Conservation (phyloP, 192 early-diverging fungal species). For the Spizellomyces punctatus region DNA sequence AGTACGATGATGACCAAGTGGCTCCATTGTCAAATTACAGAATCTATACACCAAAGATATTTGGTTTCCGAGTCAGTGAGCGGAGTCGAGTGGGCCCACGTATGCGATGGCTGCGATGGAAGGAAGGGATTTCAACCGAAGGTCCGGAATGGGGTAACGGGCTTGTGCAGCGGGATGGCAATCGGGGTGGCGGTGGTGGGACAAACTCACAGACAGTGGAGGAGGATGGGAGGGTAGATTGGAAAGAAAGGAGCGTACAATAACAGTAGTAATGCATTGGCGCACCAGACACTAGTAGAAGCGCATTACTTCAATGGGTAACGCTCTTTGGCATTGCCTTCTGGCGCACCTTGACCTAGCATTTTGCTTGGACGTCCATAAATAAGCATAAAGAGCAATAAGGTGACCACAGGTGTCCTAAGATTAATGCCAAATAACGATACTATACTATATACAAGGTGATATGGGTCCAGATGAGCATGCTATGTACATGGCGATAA, state of each 20-base stretch:
- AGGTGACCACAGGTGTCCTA: background rate
- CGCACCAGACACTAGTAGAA: too few relatives aligned
- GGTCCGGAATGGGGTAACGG: background rate
- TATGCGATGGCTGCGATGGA: conserved; percentile 89
- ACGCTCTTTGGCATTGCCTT: too few relatives aligned
- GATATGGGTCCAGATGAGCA: too few relatives aligned
- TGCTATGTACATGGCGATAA: background rate
- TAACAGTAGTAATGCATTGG: too few relatives aligned
- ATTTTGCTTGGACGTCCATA: too few relatives aligned
- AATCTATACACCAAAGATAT: conserved; percentile 83
- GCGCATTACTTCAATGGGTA: too few relatives aligned
- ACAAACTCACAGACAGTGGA: too few relatives aligned
- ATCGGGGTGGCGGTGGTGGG: too few relatives aligned
- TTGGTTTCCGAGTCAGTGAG: conserved; percentile 89
- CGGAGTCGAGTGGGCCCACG: conserved; percentile 74
- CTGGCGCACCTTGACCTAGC: too few relatives aligned
- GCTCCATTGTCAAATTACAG: conserved; percentile 41
- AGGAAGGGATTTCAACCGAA: conserved; percentile 32
- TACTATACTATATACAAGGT: background rate
- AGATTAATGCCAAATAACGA: background rate
- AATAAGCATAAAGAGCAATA: too few relatives aligned
- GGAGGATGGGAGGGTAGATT: too few relatives aligned
- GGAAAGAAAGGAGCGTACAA: too few relatives aligned
- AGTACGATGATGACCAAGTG: conserved; percentile 21
- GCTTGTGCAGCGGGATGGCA: background rate